Evolutionary conservation across 441 rosid species (phyloP).

Genomic region (Bocquillonia castaneifolia): DNA sequence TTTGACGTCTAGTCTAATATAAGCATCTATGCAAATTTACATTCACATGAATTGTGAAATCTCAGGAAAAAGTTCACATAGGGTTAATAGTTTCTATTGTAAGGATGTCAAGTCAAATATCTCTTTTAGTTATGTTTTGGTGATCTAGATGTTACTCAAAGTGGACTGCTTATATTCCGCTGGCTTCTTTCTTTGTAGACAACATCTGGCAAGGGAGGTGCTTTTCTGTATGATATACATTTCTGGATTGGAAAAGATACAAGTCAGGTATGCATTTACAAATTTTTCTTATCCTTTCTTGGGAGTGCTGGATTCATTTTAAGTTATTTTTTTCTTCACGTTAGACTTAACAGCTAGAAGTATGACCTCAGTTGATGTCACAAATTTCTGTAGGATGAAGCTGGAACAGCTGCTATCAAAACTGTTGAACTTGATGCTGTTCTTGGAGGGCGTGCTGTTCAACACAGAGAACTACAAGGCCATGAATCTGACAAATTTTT

Average conservation of each 20-base stretch:
- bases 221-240: conserved; percentile 83
- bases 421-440: conserved; percentile 90
- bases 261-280: conserved; percentile 62
- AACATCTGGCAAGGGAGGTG: conserved; percentile 73
- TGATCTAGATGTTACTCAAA: neutral
- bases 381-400: conserved; percentile 61
- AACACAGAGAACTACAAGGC: conserved; percentile 94
- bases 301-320: neutral
- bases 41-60: neutral
- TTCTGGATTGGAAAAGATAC: conserved; percentile 99
- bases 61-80: neutral
- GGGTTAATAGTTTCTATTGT: neutral
- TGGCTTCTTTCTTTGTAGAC: conserved; percentile 45
- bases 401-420: conserved; percentile 97
- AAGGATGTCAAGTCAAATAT: neutral
- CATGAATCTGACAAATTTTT: conserved; percentile 94
- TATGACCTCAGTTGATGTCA: conserved; percentile 11
- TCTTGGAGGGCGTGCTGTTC: conserved; percentile 98
- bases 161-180: conserved; percentile 10
- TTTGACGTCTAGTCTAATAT: neutral
- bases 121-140: neutral
- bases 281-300: conserved; percentile 13
- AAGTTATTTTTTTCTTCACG: neutral
- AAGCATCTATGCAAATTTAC: neutral
- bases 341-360: neutral